Evolutionary conservation across 257 asterid species (phyloP).

Genomic region (Solanum sparsipilum): DNA sequence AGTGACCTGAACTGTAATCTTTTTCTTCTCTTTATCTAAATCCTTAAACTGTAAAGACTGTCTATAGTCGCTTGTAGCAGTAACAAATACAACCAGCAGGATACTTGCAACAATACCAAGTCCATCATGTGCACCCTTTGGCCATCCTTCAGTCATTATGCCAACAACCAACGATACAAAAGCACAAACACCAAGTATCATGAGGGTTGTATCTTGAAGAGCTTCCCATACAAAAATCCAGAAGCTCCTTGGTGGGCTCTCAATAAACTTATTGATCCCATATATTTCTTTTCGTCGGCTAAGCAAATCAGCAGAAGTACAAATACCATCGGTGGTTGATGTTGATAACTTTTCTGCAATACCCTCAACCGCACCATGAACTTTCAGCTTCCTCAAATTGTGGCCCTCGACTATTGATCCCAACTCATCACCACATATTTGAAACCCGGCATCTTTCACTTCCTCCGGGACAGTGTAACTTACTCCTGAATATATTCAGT

Average conservation of each 20-base stretch:
- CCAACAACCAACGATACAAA: constrained; percentile 70
- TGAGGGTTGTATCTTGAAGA: constrained; percentile 88
- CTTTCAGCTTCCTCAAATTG: constrained; percentile 50
- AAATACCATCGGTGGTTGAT: constrained; percentile 41
- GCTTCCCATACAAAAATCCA: constrained; percentile 93
- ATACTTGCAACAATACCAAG: constrained; percentile 89
- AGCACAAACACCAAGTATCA: constrained; percentile 83
- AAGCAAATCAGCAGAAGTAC: constrained; percentile 39
- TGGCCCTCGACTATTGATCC: constrained; percentile 76
- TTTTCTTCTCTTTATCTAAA: constrained; percentile 85
- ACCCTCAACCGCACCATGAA: constrained; percentile 70
- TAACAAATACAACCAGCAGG: constrained; percentile 76
- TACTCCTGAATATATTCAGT: constrained; percentile 39
- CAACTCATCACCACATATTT: constrained; percentile 63
- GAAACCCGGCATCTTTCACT: constrained; percentile 62
- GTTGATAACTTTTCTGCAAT: constrained; percentile 52
- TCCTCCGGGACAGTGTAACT: constrained; percentile 56
- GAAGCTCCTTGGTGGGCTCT: constrained; percentile 72
- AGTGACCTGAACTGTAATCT: constrained; percentile 70
- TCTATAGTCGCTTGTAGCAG: constrained; percentile 75
- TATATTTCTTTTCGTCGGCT: constrained; percentile 38
- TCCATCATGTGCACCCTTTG: constrained; percentile 86
- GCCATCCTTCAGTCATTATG: constrained; percentile 91
- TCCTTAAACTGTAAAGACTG: constrained; percentile 86
- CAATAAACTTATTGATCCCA: constrained; percentile 71